Evolutionary conservation across 1,139 yeast species (phyloP).

Genomic region (Blastobotrys petasosporus): DNA sequence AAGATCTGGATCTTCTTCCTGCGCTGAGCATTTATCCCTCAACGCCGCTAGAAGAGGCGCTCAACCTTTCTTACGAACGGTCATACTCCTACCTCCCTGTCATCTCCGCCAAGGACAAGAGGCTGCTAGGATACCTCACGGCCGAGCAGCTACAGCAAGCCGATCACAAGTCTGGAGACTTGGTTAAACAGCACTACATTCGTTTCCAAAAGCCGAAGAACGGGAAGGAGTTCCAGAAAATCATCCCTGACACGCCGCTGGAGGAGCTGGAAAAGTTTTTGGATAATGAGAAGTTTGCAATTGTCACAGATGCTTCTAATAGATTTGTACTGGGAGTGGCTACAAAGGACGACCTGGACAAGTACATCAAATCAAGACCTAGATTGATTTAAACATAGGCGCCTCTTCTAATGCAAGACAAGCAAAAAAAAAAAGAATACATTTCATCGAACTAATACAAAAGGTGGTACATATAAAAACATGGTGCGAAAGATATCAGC

Average conservation of each 20-base stretch:
- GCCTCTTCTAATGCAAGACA: background rate
- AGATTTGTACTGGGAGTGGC: conserved; percentile 59
- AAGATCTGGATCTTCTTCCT: conserved; percentile 57
- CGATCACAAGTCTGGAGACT: conserved; percentile 37
- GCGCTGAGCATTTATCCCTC: conserved; percentile 53
- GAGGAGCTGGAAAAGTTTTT: conserved; percentile 52
- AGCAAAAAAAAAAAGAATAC: too few species aligned
- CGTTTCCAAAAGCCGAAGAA: conserved; percentile 24
- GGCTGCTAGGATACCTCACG: conserved; percentile 51
- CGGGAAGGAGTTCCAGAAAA: conserved; percentile 33
- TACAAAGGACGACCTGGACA: conserved; percentile 53
- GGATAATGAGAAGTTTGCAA: conserved; percentile 48
- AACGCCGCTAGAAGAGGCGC: conserved; percentile 44
- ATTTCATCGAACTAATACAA: background rate
- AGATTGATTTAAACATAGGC: background rate
- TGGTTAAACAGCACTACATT: conserved; percentile 33
- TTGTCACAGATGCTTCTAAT: conserved; percentile 50
- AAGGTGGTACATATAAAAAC: background rate
- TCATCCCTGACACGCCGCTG: conserved; percentile 55
- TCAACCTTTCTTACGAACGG: conserved; percentile 46
- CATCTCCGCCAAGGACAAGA: conserved; percentile 44
- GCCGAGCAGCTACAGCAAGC: conserved; percentile 42
- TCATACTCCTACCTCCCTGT: conserved; percentile 57
- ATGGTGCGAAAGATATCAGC: too few species aligned
- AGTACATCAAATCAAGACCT: conserved; percentile 51